A percentile compares a stretch with the other conserved stretches of the same genome.
phyloP scores from a whole-genome alignment of 2,329 filamentous ascomycete species.

The Zymoseptoria crescenta region DNA sequence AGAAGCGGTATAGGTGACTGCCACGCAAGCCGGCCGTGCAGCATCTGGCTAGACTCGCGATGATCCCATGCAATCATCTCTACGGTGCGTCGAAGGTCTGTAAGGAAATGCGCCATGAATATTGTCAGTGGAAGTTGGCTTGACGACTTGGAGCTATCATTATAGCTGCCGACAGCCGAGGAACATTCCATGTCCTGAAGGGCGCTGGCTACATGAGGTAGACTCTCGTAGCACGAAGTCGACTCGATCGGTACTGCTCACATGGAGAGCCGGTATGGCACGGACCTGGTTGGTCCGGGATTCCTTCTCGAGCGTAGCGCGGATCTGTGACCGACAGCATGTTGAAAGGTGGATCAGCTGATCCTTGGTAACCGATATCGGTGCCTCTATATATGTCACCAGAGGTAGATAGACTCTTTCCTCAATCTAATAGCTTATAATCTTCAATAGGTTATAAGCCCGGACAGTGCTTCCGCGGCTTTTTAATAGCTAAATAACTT shows the following conservation, averaged over 20 bases:
- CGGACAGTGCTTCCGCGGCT: no score
- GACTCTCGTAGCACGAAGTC: background rate
- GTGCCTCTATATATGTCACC: no score
- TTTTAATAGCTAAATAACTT: no score
- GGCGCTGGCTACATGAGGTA: background rate
- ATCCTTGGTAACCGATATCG: no score
- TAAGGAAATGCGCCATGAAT: background rate
- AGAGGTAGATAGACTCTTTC: no score
- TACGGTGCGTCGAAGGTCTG: background rate
- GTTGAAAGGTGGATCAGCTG: no score
- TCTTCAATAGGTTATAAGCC: no score
- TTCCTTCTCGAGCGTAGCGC: background rate
- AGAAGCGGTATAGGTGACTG: background rate
- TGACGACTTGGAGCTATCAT: no score
- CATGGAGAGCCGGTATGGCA: no score
- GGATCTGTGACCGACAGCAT: background rate
- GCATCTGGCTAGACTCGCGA: background rate
- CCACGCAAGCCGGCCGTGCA: background rate
- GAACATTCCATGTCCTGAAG: no score
- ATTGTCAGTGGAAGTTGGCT: background rate
- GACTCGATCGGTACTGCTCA: background rate
- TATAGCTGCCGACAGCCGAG: no score
- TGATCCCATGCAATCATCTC: background rate
- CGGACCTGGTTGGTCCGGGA: background rate
- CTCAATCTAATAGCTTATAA: no score